Base-by-base conservation (phyloP, 2,329 filamentous ascomycete genomes). In the Pseudofabraea citricarpa region DNA sequence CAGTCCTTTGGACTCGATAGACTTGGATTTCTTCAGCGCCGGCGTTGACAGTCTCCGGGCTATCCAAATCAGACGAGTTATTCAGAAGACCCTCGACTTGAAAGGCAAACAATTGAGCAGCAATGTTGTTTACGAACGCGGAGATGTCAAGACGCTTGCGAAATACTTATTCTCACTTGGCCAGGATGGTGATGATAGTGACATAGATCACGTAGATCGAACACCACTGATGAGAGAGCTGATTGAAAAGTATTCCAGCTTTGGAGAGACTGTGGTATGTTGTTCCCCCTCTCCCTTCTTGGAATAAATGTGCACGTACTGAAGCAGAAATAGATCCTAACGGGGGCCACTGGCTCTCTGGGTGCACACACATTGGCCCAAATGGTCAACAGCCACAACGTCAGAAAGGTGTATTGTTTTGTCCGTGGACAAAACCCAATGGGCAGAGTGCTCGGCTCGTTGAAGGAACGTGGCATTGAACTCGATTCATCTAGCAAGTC, bases 291-390 rank as follows among this genome's bases (percentile, higher is more conserved):
- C 33, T 55, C 15, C 40, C 44, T 10, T 43, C 37, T 10, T 18
- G 16, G 6, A 23, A 31, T 43, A 19, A 46, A 52, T 41, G 50
- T n/a, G n/a, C n/a, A n/a, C n/a, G n/a, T n/a, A n/a, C n/a, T n/a
- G n/a, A n/a, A 49, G 36, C 44, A 45, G 19, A 41, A 3, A 38
- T 26, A 66, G 58, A 60, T 81, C 2, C 58, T 86, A 3, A 86
- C 82, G 0, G 83, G 83, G 2, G 73, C 75, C 0, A 86, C 83
- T 0, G 83, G 83, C 1, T 81, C 80, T 2, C 66, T 86, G 0
- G 83, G 83, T 2, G 69, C 76, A 0, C 79, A 83, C 51, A 64
- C 83, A 1, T 66, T 79, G 2, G 71, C 74, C 4, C 73, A 78
- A 13, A 70, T 87, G 12, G 72, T 75, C 2, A 66, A 71, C 2